Percentiles rank a stretch among this genome's conserved stretches.
Evolutionary conservation across 2,329 filamentous ascomycete genomes (phyloP).

Genomic region (Torrubiellomyces zombiae): DNA sequence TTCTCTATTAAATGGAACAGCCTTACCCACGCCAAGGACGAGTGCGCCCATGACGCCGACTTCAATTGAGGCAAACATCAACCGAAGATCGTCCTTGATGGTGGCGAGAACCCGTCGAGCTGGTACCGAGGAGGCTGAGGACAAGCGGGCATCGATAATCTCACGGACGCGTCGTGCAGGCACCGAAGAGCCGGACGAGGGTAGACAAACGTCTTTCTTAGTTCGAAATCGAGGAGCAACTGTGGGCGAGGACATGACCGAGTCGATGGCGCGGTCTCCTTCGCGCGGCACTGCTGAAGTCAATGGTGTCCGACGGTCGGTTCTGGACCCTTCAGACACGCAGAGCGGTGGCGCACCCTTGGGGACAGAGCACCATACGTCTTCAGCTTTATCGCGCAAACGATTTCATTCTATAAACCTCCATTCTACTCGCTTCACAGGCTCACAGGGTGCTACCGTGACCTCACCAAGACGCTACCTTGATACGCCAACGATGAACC

Average conservation of each 20-base stretch:
- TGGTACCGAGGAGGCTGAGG: slow-evolving; percentile 33
- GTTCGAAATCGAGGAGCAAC: slow-evolving; percentile 29
- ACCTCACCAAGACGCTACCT: slow-evolving; percentile 29
- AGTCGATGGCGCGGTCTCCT: slow-evolving; percentile 33
- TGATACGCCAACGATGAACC: slow-evolving; percentile 26
- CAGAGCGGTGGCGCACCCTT: too few species aligned
- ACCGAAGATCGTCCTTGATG: slow-evolving; percentile 37
- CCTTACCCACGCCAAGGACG: slow-evolving; percentile 28
- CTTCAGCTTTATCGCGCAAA: slow-evolving; percentile 34
- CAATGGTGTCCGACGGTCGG: too few species aligned
- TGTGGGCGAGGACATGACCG: slow-evolving; percentile 31
- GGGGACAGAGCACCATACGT: too few species aligned
- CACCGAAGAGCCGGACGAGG: slow-evolving; percentile 31
- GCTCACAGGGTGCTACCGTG: slow-evolving; percentile 20
- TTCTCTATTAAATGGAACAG: slow-evolving; percentile 26
- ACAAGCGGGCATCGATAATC: slow-evolving; percentile 31
- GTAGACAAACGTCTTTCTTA: slow-evolving; percentile 24
- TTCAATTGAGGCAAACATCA: slow-evolving; percentile 18
- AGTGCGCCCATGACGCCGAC: slow-evolving; percentile 21
- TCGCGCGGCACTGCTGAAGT: slow-evolving; percentile 43
- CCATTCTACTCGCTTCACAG: slow-evolving; percentile 26
- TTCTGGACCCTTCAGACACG: too few species aligned
- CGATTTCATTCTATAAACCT: slow-evolving; percentile 33
- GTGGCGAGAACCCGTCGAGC: slow-evolving; percentile 27
- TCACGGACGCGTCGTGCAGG: slow-evolving; percentile 26